Evolutionary conservation across 352 stramenopile species (phyloP).

Genomic region (Aphanomyces stellatus): DNA sequence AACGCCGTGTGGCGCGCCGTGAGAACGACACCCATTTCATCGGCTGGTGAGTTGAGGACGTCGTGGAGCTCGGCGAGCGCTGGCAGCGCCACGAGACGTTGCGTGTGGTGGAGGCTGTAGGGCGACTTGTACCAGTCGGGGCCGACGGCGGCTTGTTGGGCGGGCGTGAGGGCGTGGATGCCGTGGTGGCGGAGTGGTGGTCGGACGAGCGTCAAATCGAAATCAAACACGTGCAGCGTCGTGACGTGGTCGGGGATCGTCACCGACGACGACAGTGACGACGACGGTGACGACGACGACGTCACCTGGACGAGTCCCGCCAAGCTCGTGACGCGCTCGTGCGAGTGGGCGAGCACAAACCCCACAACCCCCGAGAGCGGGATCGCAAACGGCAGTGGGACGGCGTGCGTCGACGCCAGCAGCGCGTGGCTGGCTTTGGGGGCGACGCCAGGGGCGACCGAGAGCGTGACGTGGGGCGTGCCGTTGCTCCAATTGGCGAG

Average conservation of each 20-base stretch:
- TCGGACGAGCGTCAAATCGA: conserved; percentile 11
- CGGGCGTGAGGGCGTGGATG: not conserved
- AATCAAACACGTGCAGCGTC: conserved; percentile 10
- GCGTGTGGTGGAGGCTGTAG: not conserved
- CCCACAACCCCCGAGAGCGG: not conserved
- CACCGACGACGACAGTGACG: not conserved
- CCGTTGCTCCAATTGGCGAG: not conserved
- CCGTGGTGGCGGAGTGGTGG: not conserved
- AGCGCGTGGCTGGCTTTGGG: conserved; percentile 7
- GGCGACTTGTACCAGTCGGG: conserved; percentile 8
- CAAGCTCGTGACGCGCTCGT: not conserved
- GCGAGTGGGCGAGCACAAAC: not conserved
- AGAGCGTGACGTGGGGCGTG: conserved; percentile 11
- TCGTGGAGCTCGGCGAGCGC: not conserved
- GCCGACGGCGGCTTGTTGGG: not conserved
- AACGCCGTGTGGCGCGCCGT: not conserved
- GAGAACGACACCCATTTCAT: not conserved
- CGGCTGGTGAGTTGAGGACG: not conserved
- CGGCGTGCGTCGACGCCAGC: not conserved
- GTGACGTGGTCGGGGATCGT: not conserved
- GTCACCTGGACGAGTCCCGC: not conserved
- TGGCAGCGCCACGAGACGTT: conserved; percentile 2
- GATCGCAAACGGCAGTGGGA: not conserved
- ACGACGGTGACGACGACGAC: not conserved
- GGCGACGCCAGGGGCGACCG: not conserved